Evolutionary conservation across 2,329 filamentous ascomycete species (phyloP).

Genomic region (Lomentospora prolificans): DNA sequence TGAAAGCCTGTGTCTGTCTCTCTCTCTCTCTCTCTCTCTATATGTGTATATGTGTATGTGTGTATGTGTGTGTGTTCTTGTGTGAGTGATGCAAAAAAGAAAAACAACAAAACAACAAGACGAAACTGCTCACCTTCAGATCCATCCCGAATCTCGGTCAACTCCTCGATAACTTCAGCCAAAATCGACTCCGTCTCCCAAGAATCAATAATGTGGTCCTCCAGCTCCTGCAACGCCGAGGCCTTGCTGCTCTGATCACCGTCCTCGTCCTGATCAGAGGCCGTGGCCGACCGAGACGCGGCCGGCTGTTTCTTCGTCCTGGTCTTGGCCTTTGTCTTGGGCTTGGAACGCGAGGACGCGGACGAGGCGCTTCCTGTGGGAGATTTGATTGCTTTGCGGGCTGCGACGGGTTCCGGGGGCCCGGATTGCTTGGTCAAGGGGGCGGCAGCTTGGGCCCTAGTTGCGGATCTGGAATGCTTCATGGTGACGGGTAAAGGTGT

Average conservation of each 20-base stretch:
- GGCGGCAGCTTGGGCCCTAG: background rate
- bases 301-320: background rate
- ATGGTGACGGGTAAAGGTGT: background rate
- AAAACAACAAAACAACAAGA: constrained; percentile 10
- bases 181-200: constrained; percentile 58
- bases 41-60: too few relatives aligned
- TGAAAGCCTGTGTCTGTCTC: too few relatives aligned
- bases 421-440: background rate
- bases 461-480: background rate
- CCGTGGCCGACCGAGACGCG: background rate
- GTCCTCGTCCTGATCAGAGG: background rate
- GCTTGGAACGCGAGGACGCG: background rate
- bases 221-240: constrained; percentile 26
- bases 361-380: background rate
- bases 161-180: constrained; percentile 50
- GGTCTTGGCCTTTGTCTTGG: background rate
- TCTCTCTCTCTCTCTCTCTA: too few relatives aligned
- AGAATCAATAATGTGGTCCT: constrained; percentile 41
- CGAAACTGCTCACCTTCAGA: constrained; percentile 32
- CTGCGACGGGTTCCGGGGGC: background rate
- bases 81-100: background rate
- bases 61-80: too few relatives aligned
- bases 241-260: background rate
- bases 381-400: background rate
- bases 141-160: constrained; percentile 37